Evolutionary conservation across 805 yeast species (phyloP).

Genomic region (Ogataea henricii): DNA sequence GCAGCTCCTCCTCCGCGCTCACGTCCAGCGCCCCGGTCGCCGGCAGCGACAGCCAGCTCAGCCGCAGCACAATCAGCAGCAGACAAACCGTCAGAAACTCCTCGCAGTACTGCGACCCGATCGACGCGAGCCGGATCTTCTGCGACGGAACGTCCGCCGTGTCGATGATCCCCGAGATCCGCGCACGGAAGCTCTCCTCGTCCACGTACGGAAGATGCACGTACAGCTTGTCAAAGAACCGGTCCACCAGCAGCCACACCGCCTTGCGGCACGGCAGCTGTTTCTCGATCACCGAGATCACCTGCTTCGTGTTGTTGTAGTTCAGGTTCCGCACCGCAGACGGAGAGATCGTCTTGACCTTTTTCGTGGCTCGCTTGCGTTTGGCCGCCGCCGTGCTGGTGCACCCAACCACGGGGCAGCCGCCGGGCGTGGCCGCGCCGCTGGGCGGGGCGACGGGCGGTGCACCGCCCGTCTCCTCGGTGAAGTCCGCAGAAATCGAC

Average conservation of each 20-base stretch:
- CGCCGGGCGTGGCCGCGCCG: not conserved
- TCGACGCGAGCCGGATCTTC: conserved; percentile 30
- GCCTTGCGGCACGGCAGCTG: conserved; percentile 56
- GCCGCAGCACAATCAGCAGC: conserved; percentile 50
- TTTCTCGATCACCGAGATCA: conserved; percentile 42
- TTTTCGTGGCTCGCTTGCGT: conserved; percentile 19
- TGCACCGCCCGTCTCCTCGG: conserved; percentile 14
- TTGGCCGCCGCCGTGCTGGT: conserved; percentile 14
- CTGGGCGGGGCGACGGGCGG: not conserved
- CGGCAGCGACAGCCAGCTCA: conserved; percentile 59
- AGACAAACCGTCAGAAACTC: conserved; percentile 55
- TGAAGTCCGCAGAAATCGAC: conserved; percentile 28
- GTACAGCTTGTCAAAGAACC: conserved; percentile 61
- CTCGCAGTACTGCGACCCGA: conserved; percentile 39
- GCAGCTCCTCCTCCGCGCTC: conserved; percentile 32
- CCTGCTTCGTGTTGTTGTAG: conserved; percentile 43
- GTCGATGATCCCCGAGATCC: conserved; percentile 49
- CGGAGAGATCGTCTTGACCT: conserved; percentile 32
- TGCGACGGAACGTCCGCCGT: conserved; percentile 36
- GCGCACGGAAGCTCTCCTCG: conserved; percentile 50
- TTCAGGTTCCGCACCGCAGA: conserved; percentile 38
- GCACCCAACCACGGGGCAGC: conserved; percentile 17
- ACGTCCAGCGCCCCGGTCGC: conserved; percentile 35
- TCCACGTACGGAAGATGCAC: conserved; percentile 69
- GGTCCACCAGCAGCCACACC: conserved; percentile 56